A percentile compares a stretch with the other conserved stretches of the same genome.
These are phyloP conservation scores for Platanthera guangdongensis DNA, from an alignment of 106 monocot species.

Conservation along the genomic window DNA sequence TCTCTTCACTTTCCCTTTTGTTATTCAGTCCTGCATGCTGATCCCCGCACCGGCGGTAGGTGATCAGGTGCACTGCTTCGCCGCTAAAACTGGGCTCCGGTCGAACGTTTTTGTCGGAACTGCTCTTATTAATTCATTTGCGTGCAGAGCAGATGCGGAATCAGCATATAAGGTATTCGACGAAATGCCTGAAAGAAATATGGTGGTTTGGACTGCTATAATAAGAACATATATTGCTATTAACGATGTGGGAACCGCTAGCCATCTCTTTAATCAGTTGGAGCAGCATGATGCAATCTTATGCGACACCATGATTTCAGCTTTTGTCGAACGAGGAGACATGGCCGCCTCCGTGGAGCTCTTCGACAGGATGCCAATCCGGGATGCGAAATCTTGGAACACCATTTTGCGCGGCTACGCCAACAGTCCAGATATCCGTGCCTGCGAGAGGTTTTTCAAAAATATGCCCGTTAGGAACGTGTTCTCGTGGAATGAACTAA, in stretches of 20 bases:
- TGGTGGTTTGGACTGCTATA: constrained; percentile 40
- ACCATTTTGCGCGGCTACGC: constrained; percentile 46
- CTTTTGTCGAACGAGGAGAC: constrained; percentile 29
- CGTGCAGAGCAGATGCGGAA: constrained; percentile 1
- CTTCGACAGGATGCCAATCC: constrained; percentile 40
- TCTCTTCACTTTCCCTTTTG: constrained; percentile 43
- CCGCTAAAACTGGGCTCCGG: constrained; percentile 33
- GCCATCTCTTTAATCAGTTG: constrained; percentile 25
- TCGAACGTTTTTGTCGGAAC: constrained; percentile 37
- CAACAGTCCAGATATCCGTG: constrained; percentile 20
- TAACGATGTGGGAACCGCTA: constrained; percentile 28
- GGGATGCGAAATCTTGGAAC: constrained; percentile 53
- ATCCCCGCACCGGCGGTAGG: constrained; percentile 7
- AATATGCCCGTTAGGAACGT: constrained; percentile 53
- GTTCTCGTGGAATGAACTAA: constrained; percentile 61
- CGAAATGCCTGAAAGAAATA: constrained; percentile 36
- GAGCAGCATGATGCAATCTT: constrained; percentile 29
- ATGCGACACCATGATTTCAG: constrained; percentile 52
- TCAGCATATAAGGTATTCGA: constrained; percentile 36
- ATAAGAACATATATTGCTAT: constrained; percentile 21
- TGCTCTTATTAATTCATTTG: constrained; percentile 43
- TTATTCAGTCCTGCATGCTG: constrained; percentile 36
- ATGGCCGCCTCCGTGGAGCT: constrained; percentile 27
- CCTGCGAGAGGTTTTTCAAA: constrained; percentile 31
- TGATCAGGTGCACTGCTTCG: constrained; percentile 33